Evolutionary conservation across 106 monocot species (phyloP), one percentile per base, ranked within the genome.

Genomic region (Dactylorhiza incarnata): DNA sequence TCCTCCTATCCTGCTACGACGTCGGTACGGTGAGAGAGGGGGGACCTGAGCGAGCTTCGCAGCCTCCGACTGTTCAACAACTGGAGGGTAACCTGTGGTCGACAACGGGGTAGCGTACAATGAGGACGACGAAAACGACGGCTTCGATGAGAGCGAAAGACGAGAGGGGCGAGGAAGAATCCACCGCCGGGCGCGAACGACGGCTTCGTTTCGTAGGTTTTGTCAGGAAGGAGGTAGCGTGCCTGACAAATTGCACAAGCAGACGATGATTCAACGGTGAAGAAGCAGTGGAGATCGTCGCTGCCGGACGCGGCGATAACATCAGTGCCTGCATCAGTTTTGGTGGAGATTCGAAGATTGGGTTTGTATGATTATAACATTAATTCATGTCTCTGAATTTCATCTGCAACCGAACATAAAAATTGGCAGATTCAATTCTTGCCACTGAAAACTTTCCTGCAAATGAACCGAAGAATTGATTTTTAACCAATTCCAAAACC

Each of bases 41-140:
- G 45, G n/a, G 16, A 69, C 69, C 69, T 69, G 69, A 45, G 69
- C 44, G 7, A 69, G 69, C 7, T 69, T 69, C 6, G 69, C 69
- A 14, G 12, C n/a, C 45, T 69, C 69, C 8, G 45, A 69, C 45
- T 69, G 45, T 46, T 44, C 69, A 45, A 45, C 69, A 9, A 45
- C 69, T 43, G 69, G 17, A 46, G 69, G 69, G 45, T 69, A 69
- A 69, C 69, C 45, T 5, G 69, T 7, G 45, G n/a, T 24, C 45
- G 69, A 46, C 69, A 45, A 43, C 1, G 69, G 45, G 11, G 69
- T 45, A 19, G 45, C 45, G 69, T 45, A 7, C 12, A 45, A 12
- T 16, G 43, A 46, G 69, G 45, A 16, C 10, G 69, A 46, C 24
- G 69, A 46, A 69, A 45, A 46, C 69, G 6, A 29, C 9, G 29